phyloP scores from a whole-genome alignment of 2,329 filamentous ascomycete genomes.

The Pseudogymnoascus sp. region DNA sequence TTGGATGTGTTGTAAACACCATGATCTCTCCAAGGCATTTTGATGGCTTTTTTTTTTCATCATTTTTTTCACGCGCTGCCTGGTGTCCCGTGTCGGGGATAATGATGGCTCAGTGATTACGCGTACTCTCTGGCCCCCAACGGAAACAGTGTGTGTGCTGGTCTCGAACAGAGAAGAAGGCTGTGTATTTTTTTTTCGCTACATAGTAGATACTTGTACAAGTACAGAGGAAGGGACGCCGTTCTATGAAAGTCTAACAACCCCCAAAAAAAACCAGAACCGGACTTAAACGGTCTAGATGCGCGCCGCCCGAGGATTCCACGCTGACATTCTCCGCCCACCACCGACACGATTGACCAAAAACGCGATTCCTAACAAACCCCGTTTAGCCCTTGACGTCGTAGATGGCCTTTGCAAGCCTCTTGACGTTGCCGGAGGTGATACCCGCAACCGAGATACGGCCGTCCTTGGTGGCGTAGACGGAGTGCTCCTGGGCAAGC shows the following conservation, averaged over 20 bases:
- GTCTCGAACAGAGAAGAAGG: not conserved
- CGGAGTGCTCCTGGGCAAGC: conserved; percentile 90
- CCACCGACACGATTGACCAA: not conserved
- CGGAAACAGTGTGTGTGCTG: not conserved
- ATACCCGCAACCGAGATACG: conserved; percentile 82
- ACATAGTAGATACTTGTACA: not conserved
- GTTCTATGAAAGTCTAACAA: not conserved
- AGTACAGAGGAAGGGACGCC: not conserved
- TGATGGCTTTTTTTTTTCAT: not conserved
- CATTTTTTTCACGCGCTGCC: not conserved
- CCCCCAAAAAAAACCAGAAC: not conserved
- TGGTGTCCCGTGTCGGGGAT: not conserved
- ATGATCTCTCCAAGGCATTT: not conserved
- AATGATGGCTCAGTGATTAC: not conserved
- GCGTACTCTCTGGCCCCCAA: not conserved
- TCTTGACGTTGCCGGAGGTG: conserved; percentile 68
- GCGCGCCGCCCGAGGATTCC: not conserved
- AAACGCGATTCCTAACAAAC: not conserved
- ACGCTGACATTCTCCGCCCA: not conserved
- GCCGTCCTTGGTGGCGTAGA: conserved; percentile 93
- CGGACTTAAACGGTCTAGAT: not conserved
- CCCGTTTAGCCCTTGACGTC: conserved; percentile 61
- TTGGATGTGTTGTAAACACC: not conserved
- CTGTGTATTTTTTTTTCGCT: not conserved
- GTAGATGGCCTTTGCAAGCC: conserved; percentile 76